Conservation (phyloP, 306 rosid species). For the Psophocarpus tetragonolobus region DNA sequence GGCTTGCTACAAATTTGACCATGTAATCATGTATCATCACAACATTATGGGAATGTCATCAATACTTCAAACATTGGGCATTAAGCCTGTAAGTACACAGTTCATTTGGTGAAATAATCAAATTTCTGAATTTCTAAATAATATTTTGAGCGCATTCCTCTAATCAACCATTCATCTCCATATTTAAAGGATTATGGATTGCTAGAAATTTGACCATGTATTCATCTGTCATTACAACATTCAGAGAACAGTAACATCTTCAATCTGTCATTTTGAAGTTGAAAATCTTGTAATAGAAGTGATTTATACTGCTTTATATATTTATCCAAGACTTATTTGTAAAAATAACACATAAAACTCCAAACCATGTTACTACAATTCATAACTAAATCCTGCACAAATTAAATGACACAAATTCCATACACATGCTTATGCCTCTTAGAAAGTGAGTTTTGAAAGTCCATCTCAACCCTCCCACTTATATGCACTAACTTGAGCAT, state of each 20-base stretch:
- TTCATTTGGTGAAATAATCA: no score
- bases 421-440: not conserved
- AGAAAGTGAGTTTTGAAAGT: no score
- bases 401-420: not conserved
- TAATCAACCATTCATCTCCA: not conserved
- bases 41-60: no score
- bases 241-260: not conserved
- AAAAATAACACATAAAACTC: not conserved
- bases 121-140: no score
- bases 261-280: not conserved
- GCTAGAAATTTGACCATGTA: not conserved
- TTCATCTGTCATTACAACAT: conserved; percentile 11
- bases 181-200: not conserved
- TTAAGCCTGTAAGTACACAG: no score
- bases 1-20: no score
- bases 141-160: not conserved
- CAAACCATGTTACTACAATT: not conserved
- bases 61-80: no score
- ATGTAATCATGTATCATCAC: no score
- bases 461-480: no score
- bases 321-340: conserved; percentile 7
- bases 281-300: not conserved
- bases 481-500: no score
- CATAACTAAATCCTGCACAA: not conserved
- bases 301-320: not conserved